Evolutionary conservation across 441 rosid genomes (phyloP).

Genomic region (Gossypium davidsonii): DNA sequence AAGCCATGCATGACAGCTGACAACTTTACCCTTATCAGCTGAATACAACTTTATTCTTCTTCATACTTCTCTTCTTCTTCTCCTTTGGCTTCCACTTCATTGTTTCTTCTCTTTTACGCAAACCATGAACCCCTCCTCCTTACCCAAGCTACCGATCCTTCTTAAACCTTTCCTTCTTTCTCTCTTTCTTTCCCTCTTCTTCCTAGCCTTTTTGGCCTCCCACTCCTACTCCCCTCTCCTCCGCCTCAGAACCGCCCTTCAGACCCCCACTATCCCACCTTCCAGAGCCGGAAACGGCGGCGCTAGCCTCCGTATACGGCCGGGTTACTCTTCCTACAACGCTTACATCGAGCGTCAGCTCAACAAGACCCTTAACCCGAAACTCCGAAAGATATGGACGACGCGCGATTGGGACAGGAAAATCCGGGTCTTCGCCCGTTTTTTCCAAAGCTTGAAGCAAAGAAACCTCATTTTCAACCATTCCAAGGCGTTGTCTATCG

Average conservation of each 20-base stretch:
- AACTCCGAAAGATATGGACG: conserved; percentile 64
- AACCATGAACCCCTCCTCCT: conserved; percentile 1
- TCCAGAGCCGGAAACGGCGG: background rate
- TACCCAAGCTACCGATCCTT: conserved; percentile 28
- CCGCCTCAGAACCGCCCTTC: conserved; percentile 15
- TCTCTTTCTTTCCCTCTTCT: conserved; percentile 18
- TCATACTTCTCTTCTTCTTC: background rate
- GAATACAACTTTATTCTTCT: background rate
- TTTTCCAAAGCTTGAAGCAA: conserved; percentile 44
- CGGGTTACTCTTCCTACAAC: conserved; percentile 69
- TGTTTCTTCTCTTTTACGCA: background rate
- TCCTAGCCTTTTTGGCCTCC: conserved; percentile 20
- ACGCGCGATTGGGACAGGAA: conserved; percentile 88
- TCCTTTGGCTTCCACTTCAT: background rate
- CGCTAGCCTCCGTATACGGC: conserved; percentile 51
- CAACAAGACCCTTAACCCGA: conserved; percentile 83
- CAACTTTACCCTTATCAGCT: background rate
- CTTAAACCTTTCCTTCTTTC: conserved; percentile 30
- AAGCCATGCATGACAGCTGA: background rate
- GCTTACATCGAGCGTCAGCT: conserved; percentile 82
- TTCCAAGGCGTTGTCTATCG: conserved; percentile 60
- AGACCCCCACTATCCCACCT: background rate
- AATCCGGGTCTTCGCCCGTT: conserved; percentile 50
- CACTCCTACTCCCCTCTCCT: conserved; percentile 18
- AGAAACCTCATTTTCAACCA: conserved; percentile 36